Percentiles rank a stretch among this genome's conserved stretches.
Conservation (phyloP, 352 stramenopile species). For the Pelagophyceae sp. region DNA sequence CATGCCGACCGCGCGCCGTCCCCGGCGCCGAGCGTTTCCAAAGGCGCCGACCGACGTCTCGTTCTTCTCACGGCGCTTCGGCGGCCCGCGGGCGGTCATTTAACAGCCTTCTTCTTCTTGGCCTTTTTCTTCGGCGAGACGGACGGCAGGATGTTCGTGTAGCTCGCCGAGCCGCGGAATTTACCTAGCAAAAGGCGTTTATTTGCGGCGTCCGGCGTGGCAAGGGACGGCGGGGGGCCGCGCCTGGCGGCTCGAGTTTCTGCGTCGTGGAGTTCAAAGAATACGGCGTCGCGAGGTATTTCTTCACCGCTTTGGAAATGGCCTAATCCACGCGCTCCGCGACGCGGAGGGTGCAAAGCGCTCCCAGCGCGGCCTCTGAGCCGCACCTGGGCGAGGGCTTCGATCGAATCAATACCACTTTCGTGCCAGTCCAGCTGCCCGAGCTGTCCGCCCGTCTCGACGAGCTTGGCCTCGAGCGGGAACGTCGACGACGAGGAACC, state of each 20-base stretch:
- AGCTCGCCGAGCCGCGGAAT: not conserved
- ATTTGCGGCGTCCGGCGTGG: no score
- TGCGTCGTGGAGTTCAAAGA: not conserved
- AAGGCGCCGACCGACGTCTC: no score
- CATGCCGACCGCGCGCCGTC: no score
- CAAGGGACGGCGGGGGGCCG: no score
- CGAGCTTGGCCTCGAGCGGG: not conserved
- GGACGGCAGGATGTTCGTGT: not conserved
- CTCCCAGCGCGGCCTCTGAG: no score
- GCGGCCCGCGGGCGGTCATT: not conserved
- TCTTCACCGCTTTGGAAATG: not conserved
- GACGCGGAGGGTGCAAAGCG: no score
- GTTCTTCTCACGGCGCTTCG: no score
- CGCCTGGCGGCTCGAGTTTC: not conserved
- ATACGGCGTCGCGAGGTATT: not conserved
- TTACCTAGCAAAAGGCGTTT: no score
- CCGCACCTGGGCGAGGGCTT: no score
- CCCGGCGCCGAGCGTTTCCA: no score
- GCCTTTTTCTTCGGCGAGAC: not conserved
- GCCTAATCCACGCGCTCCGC: not conserved
- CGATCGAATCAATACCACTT: no score
- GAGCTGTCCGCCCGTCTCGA: not conserved
- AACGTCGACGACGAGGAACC: not conserved
- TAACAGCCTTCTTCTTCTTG: conserved; percentile 4
- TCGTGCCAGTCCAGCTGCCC: not conserved